Evolutionary conservation across 495 filamentous ascomycete genomes (phyloP).

Genomic region (Aspergillus baeticus): DNA sequence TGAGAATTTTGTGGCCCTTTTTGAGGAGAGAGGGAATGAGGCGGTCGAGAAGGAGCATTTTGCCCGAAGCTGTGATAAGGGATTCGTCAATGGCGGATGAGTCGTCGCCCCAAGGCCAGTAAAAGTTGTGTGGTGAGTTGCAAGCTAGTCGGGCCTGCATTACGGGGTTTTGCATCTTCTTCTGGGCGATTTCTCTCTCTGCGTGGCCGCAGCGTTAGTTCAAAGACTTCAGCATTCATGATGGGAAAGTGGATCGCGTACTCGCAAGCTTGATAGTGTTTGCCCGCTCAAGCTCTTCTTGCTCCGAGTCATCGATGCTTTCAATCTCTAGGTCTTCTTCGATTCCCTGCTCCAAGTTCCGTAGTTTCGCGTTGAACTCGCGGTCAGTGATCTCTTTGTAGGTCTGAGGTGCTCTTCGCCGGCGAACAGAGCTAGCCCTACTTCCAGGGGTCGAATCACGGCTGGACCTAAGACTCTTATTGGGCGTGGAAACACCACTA

Average conservation of each 20-base stretch:
- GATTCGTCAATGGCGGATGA: slow-evolving; percentile 62
- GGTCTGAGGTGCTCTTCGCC: slow-evolving; percentile 48
- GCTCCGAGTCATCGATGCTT: slow-evolving; percentile 45
- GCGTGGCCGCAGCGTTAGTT: slow-evolving; percentile 7
- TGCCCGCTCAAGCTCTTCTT: slow-evolving; percentile 65
- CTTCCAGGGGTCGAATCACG: slow-evolving; percentile 66
- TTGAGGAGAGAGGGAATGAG: slow-evolving; percentile 74
- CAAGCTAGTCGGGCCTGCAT: slow-evolving; percentile 92
- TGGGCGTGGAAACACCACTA: slow-evolving; percentile 38
- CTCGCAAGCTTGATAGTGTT: slow-evolving; percentile 78
- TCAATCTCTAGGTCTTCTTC: slow-evolving; percentile 53
- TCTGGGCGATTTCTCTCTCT: slow-evolving; percentile 79
- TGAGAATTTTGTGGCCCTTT: slow-evolving; percentile 82
- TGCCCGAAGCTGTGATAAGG: slow-evolving; percentile 82
- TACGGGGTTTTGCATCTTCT: slow-evolving; percentile 93
- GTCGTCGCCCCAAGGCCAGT: slow-evolving; percentile 75
- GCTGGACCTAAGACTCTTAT: slow-evolving; percentile 74
- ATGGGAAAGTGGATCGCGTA: slow-evolving; percentile 30
- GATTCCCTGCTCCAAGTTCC: slow-evolving; percentile 52
- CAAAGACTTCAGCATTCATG: not conserved
- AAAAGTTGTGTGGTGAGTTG: slow-evolving; percentile 95
- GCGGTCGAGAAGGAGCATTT: slow-evolving; percentile 91
- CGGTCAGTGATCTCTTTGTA: slow-evolving; percentile 77
- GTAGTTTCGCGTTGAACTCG: slow-evolving; percentile 69
- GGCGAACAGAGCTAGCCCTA: slow-evolving; percentile 42